Base-by-base conservation (phyloP, 1,284 basidiomycete species). In the Ceratobasidium sp. region DNA sequence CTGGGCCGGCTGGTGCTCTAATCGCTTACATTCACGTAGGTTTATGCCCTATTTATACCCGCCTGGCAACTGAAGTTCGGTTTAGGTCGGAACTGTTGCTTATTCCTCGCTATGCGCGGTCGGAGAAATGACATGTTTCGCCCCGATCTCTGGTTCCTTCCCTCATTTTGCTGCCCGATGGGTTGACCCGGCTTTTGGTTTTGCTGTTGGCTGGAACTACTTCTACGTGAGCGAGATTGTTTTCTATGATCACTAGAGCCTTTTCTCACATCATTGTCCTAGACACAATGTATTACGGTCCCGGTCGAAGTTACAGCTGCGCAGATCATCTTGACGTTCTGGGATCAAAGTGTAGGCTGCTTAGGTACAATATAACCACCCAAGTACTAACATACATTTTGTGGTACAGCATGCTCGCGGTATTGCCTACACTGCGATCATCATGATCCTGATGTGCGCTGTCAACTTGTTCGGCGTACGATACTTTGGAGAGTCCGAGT, bases 261-360 rank as follows among this genome's bases (percentile, higher is more conserved):
- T 3, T 19, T 31, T n/a, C 57, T 53, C 29, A 63, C 27, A 24
- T n/a, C n/a, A n/a, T 2, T 14, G 14, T 48, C 85, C 75, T 86
- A 87, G 79, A 86, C 87, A 57, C 88, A 88, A 78, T 84, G 74
- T 48, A 88, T 91, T 73, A 87, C 89, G 17, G 85, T 89, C 15
- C 91, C 93, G 8, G 89, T 90, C 41, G 94, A 96, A 82, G 86
- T 96, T 73, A 90, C 90, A 1, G 93, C 94, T 1, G 90, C 92
- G 6, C 86, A 88, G 44, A 88, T 95, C 69, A 82, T 96, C 54
- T 84, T 95, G 75, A 87, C 88, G 1, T 95, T 91, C 84, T 96
- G 94, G 94, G 92, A 94, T 81, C 63, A 79, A 11, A 82, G 91
- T 75, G 89, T 89, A 66, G 85, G 5, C n/a, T n/a, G n/a, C 29